Conservation (phyloP, 306 rosid species). For the Carpinus viminea region DNA sequence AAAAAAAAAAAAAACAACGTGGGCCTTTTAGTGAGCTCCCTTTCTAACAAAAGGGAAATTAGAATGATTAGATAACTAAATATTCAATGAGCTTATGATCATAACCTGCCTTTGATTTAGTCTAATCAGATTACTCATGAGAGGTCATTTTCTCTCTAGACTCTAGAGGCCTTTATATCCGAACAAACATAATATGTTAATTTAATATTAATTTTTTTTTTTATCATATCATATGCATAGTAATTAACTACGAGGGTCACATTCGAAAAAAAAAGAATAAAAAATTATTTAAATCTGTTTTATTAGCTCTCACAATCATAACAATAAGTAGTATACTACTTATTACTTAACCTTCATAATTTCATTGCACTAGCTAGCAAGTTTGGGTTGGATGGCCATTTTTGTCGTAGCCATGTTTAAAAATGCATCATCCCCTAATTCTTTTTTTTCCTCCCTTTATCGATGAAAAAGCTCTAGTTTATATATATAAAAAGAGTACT, state of each 20-base stretch:
- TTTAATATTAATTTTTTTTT: constrained; percentile 25
- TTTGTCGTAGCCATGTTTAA: constrained; percentile 38
- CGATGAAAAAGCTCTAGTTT: constrained; percentile 21
- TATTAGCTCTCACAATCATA: no score
- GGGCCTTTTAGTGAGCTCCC: constrained; percentile 37
- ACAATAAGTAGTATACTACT: not conserved
- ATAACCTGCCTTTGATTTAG: constrained; percentile 36
- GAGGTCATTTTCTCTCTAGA: constrained; percentile 22
- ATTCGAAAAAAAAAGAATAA: no score
- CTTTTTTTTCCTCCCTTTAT: constrained; percentile 37
- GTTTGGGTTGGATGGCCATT: constrained; percentile 31
- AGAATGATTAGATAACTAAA: constrained; percentile 50
- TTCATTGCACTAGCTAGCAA: constrained; percentile 24
- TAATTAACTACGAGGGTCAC: no score
- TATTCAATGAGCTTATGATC: constrained; percentile 54
- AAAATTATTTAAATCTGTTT: no score
- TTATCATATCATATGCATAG: not conserved
- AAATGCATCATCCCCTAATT: constrained; percentile 35
- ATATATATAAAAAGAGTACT: not conserved
- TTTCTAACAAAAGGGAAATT: constrained; percentile 45
- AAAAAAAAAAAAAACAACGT: constrained; percentile 26
- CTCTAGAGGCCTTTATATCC: constrained; percentile 20
- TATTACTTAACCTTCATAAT: not conserved
- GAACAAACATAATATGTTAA: not conserved
- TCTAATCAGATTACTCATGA: constrained; percentile 29